Evolutionary conservation across 2,329 filamentous ascomycete genomes (phyloP).

Genomic region (Sphaerostilbella broomeana): DNA sequence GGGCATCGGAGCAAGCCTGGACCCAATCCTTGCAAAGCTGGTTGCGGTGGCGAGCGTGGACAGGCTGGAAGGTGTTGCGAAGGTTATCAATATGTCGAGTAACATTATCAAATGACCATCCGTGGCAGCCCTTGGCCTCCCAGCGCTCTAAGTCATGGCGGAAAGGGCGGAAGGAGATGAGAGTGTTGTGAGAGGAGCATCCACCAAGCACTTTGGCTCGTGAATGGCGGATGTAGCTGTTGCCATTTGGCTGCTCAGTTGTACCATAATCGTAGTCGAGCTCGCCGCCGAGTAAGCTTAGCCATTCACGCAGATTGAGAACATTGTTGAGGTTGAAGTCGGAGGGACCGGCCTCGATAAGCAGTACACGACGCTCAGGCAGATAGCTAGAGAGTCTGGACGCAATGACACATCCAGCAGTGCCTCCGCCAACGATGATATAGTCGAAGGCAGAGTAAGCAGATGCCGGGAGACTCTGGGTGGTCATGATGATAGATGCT

Average conservation of each 20-base stretch:
- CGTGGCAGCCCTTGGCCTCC: slow-evolving; percentile 73
- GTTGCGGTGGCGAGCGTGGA: slow-evolving; percentile 78
- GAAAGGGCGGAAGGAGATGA: slow-evolving; percentile 89
- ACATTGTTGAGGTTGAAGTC: slow-evolving; percentile 86
- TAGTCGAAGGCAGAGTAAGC: slow-evolving; percentile 71
- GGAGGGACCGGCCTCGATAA: slow-evolving; percentile 84
- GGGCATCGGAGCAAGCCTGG: slow-evolving; percentile 66
- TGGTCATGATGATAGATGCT: slow-evolving; percentile 52
- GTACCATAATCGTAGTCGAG: slow-evolving; percentile 90
- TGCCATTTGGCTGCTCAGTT: slow-evolving; percentile 83
- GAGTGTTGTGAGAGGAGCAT: slow-evolving; percentile 88
- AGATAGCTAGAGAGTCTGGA: slow-evolving; percentile 75
- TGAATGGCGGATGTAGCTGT: slow-evolving; percentile 87
- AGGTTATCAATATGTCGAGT: slow-evolving; percentile 76
- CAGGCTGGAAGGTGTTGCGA: slow-evolving; percentile 83
- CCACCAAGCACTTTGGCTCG: slow-evolving; percentile 88
- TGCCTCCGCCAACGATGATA: slow-evolving; percentile 78
- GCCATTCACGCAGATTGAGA: slow-evolving; percentile 80
- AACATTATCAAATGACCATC: slow-evolving; percentile 82
- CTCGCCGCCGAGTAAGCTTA: slow-evolving; percentile 75
- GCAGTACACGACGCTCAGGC: slow-evolving; percentile 70
- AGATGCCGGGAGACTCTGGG: slow-evolving; percentile 56
- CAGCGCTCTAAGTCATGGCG: slow-evolving; percentile 82
- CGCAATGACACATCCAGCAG: slow-evolving; percentile 78
- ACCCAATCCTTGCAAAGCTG: slow-evolving; percentile 91